phyloP scores from a whole-genome alignment of 257 asterid species.

The Solanum peruvianum region DNA sequence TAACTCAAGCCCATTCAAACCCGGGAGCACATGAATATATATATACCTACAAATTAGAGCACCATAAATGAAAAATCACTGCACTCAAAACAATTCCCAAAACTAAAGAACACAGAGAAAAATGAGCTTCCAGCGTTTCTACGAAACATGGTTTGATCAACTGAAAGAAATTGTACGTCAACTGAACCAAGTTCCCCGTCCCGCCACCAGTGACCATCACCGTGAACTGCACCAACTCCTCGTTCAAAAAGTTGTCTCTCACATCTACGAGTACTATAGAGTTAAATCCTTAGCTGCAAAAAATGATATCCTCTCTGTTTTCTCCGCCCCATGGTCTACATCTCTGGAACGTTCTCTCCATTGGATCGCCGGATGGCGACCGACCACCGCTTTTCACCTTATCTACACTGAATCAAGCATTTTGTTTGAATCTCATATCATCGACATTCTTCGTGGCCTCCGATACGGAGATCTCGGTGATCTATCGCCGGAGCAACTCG shows the following conservation, averaged over 20 bases:
- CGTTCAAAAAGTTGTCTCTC: constrained; percentile 26
- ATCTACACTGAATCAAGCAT: constrained; percentile 72
- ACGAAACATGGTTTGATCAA: constrained; percentile 48
- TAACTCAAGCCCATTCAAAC: no score
- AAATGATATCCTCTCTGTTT: constrained; percentile 34
- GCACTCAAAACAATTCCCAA: not conserved
- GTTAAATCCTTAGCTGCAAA: constrained; percentile 32
- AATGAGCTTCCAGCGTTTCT: constrained; percentile 37
- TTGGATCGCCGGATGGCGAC: constrained; percentile 91
- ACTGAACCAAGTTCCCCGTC: constrained; percentile 22
- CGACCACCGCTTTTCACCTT: constrained; percentile 79
- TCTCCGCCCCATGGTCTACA: constrained; percentile 51
- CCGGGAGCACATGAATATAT: no score
- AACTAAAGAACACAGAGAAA: not conserved
- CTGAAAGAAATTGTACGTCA: constrained; percentile 28
- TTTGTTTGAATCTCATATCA: constrained; percentile 56
- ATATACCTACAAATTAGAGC: not conserved
- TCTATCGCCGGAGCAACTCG: constrained; percentile 53
- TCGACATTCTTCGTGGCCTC: constrained; percentile 51
- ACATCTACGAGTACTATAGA: constrained; percentile 44
- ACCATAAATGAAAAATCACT: not conserved
- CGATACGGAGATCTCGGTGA: constrained; percentile 78
- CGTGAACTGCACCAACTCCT: constrained; percentile 21
- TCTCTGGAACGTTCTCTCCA: constrained; percentile 59
- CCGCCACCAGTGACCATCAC: constrained; percentile 27